phyloP scores from a whole-genome alignment of 23 red algal species.

The Gracilaria vermiculophylla region DNA sequence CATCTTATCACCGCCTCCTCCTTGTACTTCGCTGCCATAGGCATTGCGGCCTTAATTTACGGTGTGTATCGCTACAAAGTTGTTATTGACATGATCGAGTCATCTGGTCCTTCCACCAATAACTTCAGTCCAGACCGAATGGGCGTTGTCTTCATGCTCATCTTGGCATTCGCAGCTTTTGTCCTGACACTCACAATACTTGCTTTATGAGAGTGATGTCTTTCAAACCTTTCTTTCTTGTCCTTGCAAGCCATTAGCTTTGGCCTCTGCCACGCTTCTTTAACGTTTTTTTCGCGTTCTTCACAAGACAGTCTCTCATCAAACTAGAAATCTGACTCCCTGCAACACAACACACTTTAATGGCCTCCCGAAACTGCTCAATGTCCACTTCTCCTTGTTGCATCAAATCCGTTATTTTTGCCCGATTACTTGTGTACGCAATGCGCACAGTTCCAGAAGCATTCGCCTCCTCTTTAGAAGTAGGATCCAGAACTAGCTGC shows the following conservation, averaged over 20 bases:
- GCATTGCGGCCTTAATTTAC: slow-evolving; percentile 55
- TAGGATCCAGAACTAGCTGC: slow-evolving; percentile 50
- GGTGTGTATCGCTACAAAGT: slow-evolving; percentile 64
- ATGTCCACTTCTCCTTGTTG: slow-evolving; percentile 50
- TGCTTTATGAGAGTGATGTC: background rate
- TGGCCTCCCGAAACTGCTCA: slow-evolving; percentile 37
- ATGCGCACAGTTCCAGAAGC: slow-evolving; percentile 33
- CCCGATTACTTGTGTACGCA: slow-evolving; percentile 20
- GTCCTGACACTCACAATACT: slow-evolving; percentile 58
- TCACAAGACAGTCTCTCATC: slow-evolving; percentile 44
- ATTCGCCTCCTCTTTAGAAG: slow-evolving; percentile 19
- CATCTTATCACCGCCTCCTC: slow-evolving; percentile 40
- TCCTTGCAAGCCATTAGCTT: background rate
- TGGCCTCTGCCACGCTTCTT: slow-evolving; percentile 29
- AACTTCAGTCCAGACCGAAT: slow-evolving; percentile 64
- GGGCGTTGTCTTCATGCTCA: slow-evolving; percentile 60
- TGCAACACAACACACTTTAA: slow-evolving; percentile 37
- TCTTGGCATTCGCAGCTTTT: slow-evolving; percentile 46
- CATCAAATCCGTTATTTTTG: slow-evolving; percentile 40
- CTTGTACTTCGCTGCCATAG: slow-evolving; percentile 53
- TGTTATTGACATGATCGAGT: slow-evolving; percentile 78
- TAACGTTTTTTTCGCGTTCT: slow-evolving; percentile 36
- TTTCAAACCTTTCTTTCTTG: background rate
- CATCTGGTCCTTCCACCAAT: slow-evolving; percentile 21
- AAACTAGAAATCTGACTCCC: slow-evolving; percentile 31